These are phyloP conservation scores for Vanrija humicola DNA, from an alignment of 1,284 basidiomycete species.

Conservation along the genomic window DNA sequence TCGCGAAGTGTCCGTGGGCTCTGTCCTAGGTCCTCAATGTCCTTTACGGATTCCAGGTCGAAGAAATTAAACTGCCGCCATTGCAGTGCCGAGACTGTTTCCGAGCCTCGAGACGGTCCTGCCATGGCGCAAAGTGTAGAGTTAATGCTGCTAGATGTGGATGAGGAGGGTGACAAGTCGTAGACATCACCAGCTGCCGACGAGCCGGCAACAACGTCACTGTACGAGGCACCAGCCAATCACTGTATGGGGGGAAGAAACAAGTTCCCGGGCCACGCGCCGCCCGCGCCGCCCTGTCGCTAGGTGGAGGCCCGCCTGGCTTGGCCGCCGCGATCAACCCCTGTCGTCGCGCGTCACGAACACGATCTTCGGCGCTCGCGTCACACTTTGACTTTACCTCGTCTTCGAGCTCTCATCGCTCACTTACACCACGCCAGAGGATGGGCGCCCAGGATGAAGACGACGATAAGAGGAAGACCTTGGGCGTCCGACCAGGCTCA, in stretches of 20 bases:
- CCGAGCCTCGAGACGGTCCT: slow-evolving; percentile 11
- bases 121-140: slow-evolving; percentile 2
- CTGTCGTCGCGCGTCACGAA: neutral
- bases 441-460: slow-evolving; percentile 15
- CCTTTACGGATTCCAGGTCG: slow-evolving; percentile 62
- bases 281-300: too few species aligned
- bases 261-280: too few species aligned
- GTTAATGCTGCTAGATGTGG: neutral
- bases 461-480: slow-evolving; percentile 29
- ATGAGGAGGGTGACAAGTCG: neutral
- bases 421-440: neutral
- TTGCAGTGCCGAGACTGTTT: slow-evolving; percentile 29
- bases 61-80: slow-evolving; percentile 70
- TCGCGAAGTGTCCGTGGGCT: slow-evolving; percentile 67
- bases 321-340: neutral
- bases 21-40: slow-evolving; percentile 68
- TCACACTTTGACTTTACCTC: neutral
- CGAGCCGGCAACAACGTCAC: neutral
- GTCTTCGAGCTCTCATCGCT: neutral
- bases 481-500: slow-evolving; percentile 37
- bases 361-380: neutral
- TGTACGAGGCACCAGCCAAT: neutral
- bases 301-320: neutral
- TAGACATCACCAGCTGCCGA: neutral
- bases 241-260: neutral